These are phyloP conservation scores for Pythium rhizo-oryzae DNA, from an alignment of 352 stramenopile genomes.

Conservation along the genomic window DNA sequence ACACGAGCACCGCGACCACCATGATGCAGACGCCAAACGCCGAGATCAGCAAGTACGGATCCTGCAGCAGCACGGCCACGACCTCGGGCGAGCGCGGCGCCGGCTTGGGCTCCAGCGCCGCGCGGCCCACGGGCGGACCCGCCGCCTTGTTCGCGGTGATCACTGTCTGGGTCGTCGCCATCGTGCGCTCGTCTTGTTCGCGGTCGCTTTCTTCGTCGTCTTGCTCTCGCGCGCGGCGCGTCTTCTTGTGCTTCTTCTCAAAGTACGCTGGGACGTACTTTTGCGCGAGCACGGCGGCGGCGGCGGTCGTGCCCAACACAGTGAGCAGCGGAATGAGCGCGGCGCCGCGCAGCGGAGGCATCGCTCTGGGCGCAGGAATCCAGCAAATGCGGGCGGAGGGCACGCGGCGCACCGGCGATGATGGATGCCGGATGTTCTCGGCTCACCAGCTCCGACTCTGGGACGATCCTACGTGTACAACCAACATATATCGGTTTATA, in stretches of 20 bases:
- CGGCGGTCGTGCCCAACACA: conserved; percentile 36
- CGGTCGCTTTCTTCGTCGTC: neutral
- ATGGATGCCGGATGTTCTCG: conserved; percentile 11
- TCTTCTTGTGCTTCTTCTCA: conserved; percentile 30
- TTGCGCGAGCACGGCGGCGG: conserved; percentile 33
- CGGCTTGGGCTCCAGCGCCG: too few relatives aligned
- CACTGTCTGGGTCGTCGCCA: conserved; percentile 5
- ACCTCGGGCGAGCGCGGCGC: conserved; percentile 35
- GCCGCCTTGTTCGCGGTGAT: neutral
- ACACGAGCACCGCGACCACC: conserved; percentile 55
- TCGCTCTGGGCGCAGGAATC: conserved; percentile 11
- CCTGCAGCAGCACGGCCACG: conserved; percentile 47
- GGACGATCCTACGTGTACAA: conserved; percentile 40
- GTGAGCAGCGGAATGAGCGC: conserved; percentile 41
- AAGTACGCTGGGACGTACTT: conserved; percentile 31
- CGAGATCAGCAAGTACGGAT: conserved; percentile 51
- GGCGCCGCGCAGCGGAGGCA: conserved; percentile 32
- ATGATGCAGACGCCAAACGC: conserved; percentile 59
- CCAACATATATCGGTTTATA: conserved; percentile 14
- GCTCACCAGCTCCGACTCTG: conserved; percentile 46
- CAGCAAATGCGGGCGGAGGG: neutral
- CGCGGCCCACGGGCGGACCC: neutral
- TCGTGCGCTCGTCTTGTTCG: neutral
- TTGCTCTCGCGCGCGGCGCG: neutral
- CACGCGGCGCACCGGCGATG: neutral